Base-by-base conservation (phyloP, 768 basidiomycete genomes). In the Sarcodon aspratus region DNA sequence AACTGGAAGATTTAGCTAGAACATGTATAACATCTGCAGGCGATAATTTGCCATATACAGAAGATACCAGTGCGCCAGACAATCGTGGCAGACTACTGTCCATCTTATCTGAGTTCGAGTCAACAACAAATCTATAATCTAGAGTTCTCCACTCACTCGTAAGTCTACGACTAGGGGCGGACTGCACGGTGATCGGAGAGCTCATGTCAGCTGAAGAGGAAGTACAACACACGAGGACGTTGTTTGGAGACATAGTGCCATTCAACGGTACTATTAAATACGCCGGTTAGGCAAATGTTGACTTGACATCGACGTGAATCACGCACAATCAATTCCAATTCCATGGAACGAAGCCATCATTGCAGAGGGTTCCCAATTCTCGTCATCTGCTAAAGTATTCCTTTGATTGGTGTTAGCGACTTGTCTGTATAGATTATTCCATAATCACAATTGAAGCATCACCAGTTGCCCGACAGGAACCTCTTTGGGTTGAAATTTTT, bases 21-120 rank as follows among this genome's bases (percentile, higher is more conserved):
- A 69, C 54, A 57, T 82, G 81, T 17, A 73, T 68, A 34, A 87
- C 62, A 57, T 89, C 86, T 9, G 74, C 65, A 32, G 78, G 66
- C n/a, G 76, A 71, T 49, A 63, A 68, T 43, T 74, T 70, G 2
- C 75, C 70, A 31, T 74, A 67, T 43, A 85, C 67, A 10, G 80
- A 73, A 12, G 59, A 55, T 3, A 63, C 54, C 27, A 72, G 59
- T 1, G 52, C 52, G 55, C 33, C 50, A 49, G 3, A 61, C 43
- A 42, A 42, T 27, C 15, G 27, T 15, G 40, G 13, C 17, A 9
- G 45, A 47, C 18, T 34, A 33, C 18, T 12, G 6, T 46, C 44
- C 18, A 27, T 43, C 27, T 32, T 34, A 17, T 18, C 31, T 17
- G 1, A 8, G 9, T 17, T 48, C 37, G 47, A 48, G 34, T 9